A percentile compares a stretch with the other conserved stretches of the same genome.
phyloP scores from a whole-genome alignment of 2,329 filamentous ascomycete genomes.

The Alternaria metachromatica region DNA sequence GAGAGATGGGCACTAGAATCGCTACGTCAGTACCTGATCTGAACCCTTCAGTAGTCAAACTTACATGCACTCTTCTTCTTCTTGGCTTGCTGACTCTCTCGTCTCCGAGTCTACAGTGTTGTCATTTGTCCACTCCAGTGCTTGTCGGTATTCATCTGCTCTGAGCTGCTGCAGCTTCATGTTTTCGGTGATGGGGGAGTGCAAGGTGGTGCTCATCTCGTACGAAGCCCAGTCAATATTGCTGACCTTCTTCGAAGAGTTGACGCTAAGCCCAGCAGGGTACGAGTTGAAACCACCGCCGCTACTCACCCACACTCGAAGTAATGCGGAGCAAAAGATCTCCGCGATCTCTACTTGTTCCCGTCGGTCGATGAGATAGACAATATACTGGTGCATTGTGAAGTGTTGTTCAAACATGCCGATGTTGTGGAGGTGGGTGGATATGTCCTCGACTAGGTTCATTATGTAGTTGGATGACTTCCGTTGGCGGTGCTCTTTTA shows the following conservation, averaged over 20 bases:
- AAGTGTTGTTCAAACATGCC: slow-evolving; percentile 23
- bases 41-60: background rate
- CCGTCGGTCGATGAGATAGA: slow-evolving; percentile 35
- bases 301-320: slow-evolving; percentile 36
- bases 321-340: slow-evolving; percentile 37
- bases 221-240: slow-evolving; percentile 19
- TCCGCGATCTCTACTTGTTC: slow-evolving; percentile 37
- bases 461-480: slow-evolving; percentile 37
- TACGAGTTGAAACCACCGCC: slow-evolving; percentile 40
- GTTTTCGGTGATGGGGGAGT: slow-evolving; percentile 17
- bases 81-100: background rate
- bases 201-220: slow-evolving; percentile 15
- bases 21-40: background rate
- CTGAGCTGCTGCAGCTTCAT: slow-evolving; percentile 20
- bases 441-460: slow-evolving; percentile 41
- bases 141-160: slow-evolving; percentile 25
- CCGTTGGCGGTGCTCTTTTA: slow-evolving; percentile 31
- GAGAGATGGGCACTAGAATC: background rate
- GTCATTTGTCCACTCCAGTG: slow-evolving; percentile 21
- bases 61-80: slow-evolving; percentile 2
- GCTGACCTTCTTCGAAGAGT: slow-evolving; percentile 21
- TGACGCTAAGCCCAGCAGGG: slow-evolving; percentile 34
- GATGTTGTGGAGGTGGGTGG: slow-evolving; percentile 14
- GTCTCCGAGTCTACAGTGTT: background rate
- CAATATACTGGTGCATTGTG: slow-evolving; percentile 34